A percentile compares a stretch with the other conserved stretches of the same genome.
phyloP scores from a whole-genome alignment of 1,139 yeast species.

The Lodderomyces margitis region DNA sequence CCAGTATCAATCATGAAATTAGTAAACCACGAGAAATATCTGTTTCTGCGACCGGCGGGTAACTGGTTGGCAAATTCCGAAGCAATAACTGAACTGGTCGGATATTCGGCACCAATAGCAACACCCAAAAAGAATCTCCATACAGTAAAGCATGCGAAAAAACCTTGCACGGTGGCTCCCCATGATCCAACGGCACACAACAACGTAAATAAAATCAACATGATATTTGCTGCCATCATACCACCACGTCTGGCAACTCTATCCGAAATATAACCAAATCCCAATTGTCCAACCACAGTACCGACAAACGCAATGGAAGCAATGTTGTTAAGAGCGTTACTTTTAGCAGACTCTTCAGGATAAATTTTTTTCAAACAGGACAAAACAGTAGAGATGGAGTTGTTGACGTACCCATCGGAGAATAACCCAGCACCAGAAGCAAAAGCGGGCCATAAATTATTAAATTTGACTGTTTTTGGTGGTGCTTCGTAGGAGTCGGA shows the following conservation, averaged over 20 bases:
- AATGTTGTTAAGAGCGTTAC: slow-evolving; percentile 72
- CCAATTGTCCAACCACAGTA: slow-evolving; percentile 81
- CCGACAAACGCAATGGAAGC: slow-evolving; percentile 88
- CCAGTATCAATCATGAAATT: slow-evolving; percentile 86
- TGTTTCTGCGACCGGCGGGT: slow-evolving; percentile 78
- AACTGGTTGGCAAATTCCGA: slow-evolving; percentile 83
- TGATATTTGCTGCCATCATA: slow-evolving; percentile 70
- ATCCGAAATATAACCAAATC: slow-evolving; percentile 79
- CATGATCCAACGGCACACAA: slow-evolving; percentile 77
- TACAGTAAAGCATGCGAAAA: slow-evolving; percentile 77
- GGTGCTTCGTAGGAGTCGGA: slow-evolving; percentile 3
- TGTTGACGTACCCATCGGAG: slow-evolving; percentile 87
- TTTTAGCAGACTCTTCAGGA: slow-evolving; percentile 56
- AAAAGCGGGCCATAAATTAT: slow-evolving; percentile 64
- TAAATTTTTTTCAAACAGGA: slow-evolving; percentile 67
- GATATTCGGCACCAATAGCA: slow-evolving; percentile 88
- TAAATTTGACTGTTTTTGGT: slow-evolving; percentile 20
- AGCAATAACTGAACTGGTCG: slow-evolving; percentile 89
- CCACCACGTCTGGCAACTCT: slow-evolving; percentile 74
- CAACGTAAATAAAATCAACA: slow-evolving; percentile 71
- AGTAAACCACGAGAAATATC: slow-evolving; percentile 88
- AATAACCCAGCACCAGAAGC: slow-evolving; percentile 90
- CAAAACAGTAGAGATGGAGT: slow-evolving; percentile 73
- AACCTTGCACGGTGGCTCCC: slow-evolving; percentile 71
- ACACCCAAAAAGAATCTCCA: slow-evolving; percentile 85